Conservation (phyloP, 2,329 filamentous ascomycete species). For the Trichoderma atroviride region DNA sequence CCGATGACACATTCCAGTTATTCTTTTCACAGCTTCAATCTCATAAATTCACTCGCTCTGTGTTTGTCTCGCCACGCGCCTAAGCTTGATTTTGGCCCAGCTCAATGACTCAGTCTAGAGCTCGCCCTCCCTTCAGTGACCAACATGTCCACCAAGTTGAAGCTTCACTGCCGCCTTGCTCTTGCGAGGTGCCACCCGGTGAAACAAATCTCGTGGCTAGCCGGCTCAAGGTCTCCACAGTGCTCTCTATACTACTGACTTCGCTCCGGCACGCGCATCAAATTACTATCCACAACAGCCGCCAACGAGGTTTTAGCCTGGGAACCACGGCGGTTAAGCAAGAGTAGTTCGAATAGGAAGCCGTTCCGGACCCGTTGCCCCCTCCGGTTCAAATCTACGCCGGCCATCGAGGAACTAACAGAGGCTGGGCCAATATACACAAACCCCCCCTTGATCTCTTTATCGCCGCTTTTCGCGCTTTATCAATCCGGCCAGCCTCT, state of each 20-base stretch:
- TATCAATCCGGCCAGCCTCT: not conserved
- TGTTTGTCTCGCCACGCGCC: not conserved
- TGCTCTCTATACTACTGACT: not conserved
- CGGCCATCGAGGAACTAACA: slow-evolving; percentile 1
- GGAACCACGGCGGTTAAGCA: not conserved
- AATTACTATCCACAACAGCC: slow-evolving; percentile 12
- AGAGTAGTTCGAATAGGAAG: not conserved
- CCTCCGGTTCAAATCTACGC: not conserved
- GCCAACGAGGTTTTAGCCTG: slow-evolving; percentile 8
- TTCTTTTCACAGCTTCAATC: not conserved
- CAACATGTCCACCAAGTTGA: not conserved
- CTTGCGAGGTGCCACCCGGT: not conserved
- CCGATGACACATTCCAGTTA: not conserved
- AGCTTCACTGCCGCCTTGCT: not conserved
- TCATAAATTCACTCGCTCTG: not conserved
- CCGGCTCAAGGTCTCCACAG: not conserved
- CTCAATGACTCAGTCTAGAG: slow-evolving; percentile 2
- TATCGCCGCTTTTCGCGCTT: slow-evolving; percentile 1
- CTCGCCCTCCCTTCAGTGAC: not conserved
- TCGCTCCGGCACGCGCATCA: not conserved
- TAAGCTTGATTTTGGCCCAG: not conserved
- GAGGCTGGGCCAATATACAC: not conserved
- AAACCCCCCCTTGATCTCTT: not conserved
- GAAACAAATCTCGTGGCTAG: not conserved
- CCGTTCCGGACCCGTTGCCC: not conserved